These are phyloP conservation scores for Leptomonas pyrrhocoris DNA, from an alignment of 208 protist species.

Conservation along the genomic window DNA sequence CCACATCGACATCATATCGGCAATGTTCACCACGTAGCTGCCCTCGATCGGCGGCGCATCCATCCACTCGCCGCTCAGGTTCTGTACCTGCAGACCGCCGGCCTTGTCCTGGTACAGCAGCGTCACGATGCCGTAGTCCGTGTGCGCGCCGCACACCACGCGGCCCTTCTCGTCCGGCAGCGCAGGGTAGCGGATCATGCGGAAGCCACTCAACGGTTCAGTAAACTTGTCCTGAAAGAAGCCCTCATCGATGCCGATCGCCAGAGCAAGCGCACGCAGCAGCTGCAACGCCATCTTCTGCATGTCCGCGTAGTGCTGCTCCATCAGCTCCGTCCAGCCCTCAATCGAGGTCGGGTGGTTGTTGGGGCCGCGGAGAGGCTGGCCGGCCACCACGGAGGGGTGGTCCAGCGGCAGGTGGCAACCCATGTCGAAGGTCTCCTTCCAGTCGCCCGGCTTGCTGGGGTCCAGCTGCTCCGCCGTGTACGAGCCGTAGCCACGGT, in stretches of 20 bases:
- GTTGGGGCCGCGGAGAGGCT: constrained; percentile 74
- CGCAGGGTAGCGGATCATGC: constrained; percentile 80
- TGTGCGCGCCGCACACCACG: constrained; percentile 69
- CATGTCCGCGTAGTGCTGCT: constrained; percentile 69
- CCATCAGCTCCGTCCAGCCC: constrained; percentile 61
- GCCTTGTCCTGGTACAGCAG: constrained; percentile 73
- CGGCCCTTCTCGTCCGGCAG: constrained; percentile 49
- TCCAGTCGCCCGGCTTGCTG: constrained; percentile 49
- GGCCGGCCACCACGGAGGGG: constrained; percentile 56
- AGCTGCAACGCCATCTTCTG: constrained; percentile 50
- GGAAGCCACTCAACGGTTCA: constrained; percentile 73
- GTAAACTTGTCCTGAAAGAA: constrained; percentile 70
- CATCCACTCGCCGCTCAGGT: constrained; percentile 67
- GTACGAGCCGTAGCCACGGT: constrained; percentile 69
- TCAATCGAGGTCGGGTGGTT: constrained; percentile 50
- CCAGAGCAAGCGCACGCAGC: constrained; percentile 63
- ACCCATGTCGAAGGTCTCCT: constrained; percentile 80
- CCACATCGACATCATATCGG: constrained; percentile 89
- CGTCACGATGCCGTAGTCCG: constrained; percentile 86
- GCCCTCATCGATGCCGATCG: constrained; percentile 49
- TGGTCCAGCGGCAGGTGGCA: constrained; percentile 57
- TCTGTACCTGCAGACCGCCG: constrained; percentile 68
- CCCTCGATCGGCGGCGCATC: constrained; percentile 53
- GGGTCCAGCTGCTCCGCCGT: constrained; percentile 63
- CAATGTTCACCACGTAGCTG: constrained; percentile 87